These are phyloP conservation scores for Fragaria nilgerrensis DNA, from an alignment of 306 rosid species.

Conservation along the genomic window DNA sequence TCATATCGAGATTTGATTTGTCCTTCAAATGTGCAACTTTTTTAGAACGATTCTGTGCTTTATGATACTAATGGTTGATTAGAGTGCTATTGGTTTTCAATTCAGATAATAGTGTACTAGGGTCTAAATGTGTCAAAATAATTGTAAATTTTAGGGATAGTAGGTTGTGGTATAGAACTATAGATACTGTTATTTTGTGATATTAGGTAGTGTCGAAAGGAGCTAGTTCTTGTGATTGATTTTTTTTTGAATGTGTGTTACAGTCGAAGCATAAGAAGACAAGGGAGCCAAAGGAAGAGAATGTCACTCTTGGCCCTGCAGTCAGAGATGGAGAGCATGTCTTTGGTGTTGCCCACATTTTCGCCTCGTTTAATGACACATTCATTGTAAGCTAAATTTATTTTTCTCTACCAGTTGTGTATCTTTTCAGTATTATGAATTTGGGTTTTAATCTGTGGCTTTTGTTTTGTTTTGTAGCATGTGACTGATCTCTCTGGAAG, in stretches of 20 bases:
- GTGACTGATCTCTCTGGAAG: slow-evolving; percentile 83
- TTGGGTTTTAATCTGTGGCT: neutral
- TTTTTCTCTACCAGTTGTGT: too few species aligned
- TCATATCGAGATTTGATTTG: neutral
- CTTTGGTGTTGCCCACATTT: slow-evolving; percentile 81
- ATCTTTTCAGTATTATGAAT: neutral
- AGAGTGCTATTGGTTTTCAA: neutral
- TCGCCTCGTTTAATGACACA: slow-evolving; percentile 81
- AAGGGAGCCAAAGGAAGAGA: slow-evolving; percentile 91
- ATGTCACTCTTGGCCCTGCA: slow-evolving; percentile 79
- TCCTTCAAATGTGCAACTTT: neutral
- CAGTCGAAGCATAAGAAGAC: slow-evolving; percentile 58
- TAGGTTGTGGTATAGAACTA: neutral
- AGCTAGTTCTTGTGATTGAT: neutral
- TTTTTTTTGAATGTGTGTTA: neutral
- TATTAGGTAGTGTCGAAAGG: too few species aligned
- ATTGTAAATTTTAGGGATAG: neutral
- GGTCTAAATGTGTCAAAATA: neutral
- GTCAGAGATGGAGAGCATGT: slow-evolving; percentile 85
- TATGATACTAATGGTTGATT: neutral
- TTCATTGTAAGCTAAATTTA: slow-evolving; percentile 54
- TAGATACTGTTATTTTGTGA: neutral
- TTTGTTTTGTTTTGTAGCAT: slow-evolving; percentile 46
- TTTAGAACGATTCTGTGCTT: neutral
- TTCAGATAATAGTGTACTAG: neutral